Conservation (phyloP, 495 filamentous ascomycete species). For the Penicillium lagena region DNA sequence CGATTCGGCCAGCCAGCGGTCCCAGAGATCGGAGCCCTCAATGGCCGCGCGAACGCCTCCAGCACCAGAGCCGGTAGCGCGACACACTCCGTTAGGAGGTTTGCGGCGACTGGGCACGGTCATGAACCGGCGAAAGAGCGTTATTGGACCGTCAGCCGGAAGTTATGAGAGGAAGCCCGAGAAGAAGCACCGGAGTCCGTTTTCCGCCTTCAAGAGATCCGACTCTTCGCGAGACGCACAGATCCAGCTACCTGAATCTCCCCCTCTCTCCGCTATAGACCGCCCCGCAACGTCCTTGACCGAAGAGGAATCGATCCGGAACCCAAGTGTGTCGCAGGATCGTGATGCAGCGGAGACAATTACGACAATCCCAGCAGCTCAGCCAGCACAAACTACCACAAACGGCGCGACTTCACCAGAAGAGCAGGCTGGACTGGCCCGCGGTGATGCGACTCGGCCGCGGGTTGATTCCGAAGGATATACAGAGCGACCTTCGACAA, state of each 20-base stretch:
- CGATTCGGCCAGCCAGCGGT: slow-evolving; percentile 59
- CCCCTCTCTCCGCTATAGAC: slow-evolving; percentile 20
- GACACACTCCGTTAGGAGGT: slow-evolving; percentile 38
- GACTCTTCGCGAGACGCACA: slow-evolving; percentile 36
- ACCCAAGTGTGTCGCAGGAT: slow-evolving; percentile 26
- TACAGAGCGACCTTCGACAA: slow-evolving; percentile 56
- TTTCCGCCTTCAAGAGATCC: slow-evolving; percentile 46
- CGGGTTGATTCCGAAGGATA: slow-evolving; percentile 57
- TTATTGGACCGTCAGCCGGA: slow-evolving; percentile 29
- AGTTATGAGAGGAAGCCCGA: slow-evolving; percentile 35
- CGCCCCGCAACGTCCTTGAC: slow-evolving; percentile 33
- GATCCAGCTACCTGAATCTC: slow-evolving; percentile 28
- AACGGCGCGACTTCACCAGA: slow-evolving; percentile 24
- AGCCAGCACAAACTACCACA: slow-evolving; percentile 9
- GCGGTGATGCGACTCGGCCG: slow-evolving; percentile 20
- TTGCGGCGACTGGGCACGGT: slow-evolving; percentile 76
- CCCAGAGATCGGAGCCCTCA: slow-evolving; percentile 31
- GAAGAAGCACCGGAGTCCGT: slow-evolving; percentile 42
- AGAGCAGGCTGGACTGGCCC: slow-evolving; percentile 11
- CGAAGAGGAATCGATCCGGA: slow-evolving; percentile 25
- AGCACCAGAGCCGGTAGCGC: slow-evolving; percentile 31
- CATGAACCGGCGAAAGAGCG: slow-evolving; percentile 55
- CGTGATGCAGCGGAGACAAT: slow-evolving; percentile 12
- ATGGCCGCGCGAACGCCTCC: slow-evolving; percentile 36
- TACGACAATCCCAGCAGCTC: slow-evolving; percentile 15